Conservation (phyloP, 2,329 filamentous ascomycete genomes). For the Mycocentrospora acerina region DNA sequence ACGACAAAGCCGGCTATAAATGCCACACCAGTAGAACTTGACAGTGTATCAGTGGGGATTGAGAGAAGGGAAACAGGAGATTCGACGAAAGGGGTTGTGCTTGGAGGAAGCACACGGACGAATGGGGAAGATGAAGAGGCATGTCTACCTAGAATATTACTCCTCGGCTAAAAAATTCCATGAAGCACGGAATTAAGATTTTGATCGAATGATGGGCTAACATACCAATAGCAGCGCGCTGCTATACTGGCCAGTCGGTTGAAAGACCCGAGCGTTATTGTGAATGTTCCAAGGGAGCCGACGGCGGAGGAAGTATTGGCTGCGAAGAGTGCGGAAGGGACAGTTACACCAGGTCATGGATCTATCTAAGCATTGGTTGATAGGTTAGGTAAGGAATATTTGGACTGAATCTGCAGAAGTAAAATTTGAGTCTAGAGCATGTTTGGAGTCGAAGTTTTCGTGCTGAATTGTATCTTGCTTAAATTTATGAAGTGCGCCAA, state of each 20-base stretch:
- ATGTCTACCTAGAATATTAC: too few relatives aligned
- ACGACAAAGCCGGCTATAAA: constrained; percentile 46
- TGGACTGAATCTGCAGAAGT: too few relatives aligned
- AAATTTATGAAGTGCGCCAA: too few relatives aligned
- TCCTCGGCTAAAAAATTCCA: too few relatives aligned
- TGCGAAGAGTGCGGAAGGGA: constrained; percentile 24
- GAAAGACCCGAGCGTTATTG: constrained; percentile 48
- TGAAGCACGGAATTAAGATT: too few relatives aligned
- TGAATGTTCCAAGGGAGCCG: constrained; percentile 48
- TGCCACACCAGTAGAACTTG: constrained; percentile 47
- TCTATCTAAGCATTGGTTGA: too few relatives aligned
- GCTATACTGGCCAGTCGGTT: constrained; percentile 41
- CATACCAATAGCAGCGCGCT: constrained; percentile 36
- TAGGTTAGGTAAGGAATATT: too few relatives aligned
- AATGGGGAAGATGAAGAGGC: constrained; percentile 34
- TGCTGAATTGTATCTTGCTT: too few relatives aligned
- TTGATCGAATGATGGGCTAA: constrained; percentile 5
- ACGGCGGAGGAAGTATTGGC: constrained; percentile 48
- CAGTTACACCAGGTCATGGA: constrained; percentile 8
- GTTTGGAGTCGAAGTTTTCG: too few relatives aligned
- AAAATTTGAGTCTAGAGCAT: too few relatives aligned
- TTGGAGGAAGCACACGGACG: constrained; percentile 4
- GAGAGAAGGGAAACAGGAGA: constrained; percentile 18
- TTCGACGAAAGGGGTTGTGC: neutral
- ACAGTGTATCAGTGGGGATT: constrained; percentile 32